Evolutionary conservation across 768 basidiomycete genomes (phyloP), one percentile per base, ranked within the genome.

Genomic region (Lentinula detonsa): DNA sequence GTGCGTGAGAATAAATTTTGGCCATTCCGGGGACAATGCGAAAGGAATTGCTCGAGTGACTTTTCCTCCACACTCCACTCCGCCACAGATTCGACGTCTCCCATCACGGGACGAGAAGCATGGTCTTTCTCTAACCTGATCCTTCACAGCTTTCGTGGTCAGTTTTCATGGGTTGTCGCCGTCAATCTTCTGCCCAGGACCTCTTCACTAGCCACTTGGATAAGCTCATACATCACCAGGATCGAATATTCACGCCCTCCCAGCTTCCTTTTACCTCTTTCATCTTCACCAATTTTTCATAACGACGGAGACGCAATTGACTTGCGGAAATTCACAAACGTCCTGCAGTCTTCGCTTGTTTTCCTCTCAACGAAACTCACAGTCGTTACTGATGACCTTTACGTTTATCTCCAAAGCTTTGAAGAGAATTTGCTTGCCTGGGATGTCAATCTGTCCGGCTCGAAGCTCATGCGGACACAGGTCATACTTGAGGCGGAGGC

Each of bases 271-370:
- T 5, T 10, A 0, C 9, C n/a, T 48, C 7, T 10, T 18, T 45
- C 43, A 45, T 18, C 7, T 7, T 2, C 4, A 45, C n/a, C 43
- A 45, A 40, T 11, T 43, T 48, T 48, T 23, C n/a, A 34, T 18
- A 40, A 54, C 53, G 53, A 54, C 51, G n/a, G 39, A 56, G 37
- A 35, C 45, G 45, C 45, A 57, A 48, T 57, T 46, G 56, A 54
- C 18, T 54, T 54, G 53, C 37, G 53, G 34, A 54, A 35, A 10
- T 40, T 40, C 5, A 54, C 18, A 48, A 23, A 48, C 34, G 53
- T 54, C 53, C 53, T 39, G 34, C 53, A 54, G 53, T 54, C 53
- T 54, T 54, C 40, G 40, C 53, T 39, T 15, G 34, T 40, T 21
- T 16, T 13, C 51, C 21, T 18, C 33, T 18, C 39, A 56, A 2